phyloP scores from a whole-genome alignment of 176 grass and related monocot species.

The Tuctoria greenei region DNA sequence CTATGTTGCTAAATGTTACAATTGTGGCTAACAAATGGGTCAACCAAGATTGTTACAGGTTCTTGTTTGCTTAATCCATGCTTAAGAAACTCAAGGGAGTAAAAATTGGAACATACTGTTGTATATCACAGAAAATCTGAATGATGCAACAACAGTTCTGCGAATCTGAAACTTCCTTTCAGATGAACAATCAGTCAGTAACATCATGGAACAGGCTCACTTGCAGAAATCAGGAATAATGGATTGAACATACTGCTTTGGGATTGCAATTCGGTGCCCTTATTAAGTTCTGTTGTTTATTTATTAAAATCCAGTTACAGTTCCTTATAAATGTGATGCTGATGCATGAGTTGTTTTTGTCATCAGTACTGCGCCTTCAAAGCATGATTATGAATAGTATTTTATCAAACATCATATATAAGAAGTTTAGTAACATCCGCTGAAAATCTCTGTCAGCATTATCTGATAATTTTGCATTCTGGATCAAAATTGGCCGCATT shows the following conservation, averaged over 20 bases:
- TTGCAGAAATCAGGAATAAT: conserved; percentile 35
- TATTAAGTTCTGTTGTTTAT: background rate
- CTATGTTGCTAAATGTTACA: conserved; percentile 36
- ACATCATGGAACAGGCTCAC: conserved; percentile 32
- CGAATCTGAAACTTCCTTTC: conserved; percentile 42
- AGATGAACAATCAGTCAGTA: conserved; percentile 41
- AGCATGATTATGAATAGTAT: background rate
- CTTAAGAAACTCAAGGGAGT: conserved; percentile 49
- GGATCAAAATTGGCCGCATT: conserved; percentile 18
- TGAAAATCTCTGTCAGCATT: background rate
- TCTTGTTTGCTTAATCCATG: conserved; percentile 37
- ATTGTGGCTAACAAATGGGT: conserved; percentile 63
- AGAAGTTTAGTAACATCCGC: background rate
- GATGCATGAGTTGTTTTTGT: background rate
- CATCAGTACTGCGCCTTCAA: background rate
- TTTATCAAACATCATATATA: background rate
- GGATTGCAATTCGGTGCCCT: conserved; percentile 5
- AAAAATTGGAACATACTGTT: conserved; percentile 47
- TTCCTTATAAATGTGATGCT: conserved; percentile 23
- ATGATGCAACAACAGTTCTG: conserved; percentile 31
- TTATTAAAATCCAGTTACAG: background rate
- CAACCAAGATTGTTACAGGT: conserved; percentile 71
- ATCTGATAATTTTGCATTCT: conserved; percentile 7
- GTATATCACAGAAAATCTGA: conserved; percentile 33
- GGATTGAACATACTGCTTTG: conserved; percentile 19